Evolutionary conservation across 2,329 filamentous ascomycete species (phyloP), one percentile per base, ranked within the genome.

Genomic region (Phyllosticta citribraziliensis): DNA sequence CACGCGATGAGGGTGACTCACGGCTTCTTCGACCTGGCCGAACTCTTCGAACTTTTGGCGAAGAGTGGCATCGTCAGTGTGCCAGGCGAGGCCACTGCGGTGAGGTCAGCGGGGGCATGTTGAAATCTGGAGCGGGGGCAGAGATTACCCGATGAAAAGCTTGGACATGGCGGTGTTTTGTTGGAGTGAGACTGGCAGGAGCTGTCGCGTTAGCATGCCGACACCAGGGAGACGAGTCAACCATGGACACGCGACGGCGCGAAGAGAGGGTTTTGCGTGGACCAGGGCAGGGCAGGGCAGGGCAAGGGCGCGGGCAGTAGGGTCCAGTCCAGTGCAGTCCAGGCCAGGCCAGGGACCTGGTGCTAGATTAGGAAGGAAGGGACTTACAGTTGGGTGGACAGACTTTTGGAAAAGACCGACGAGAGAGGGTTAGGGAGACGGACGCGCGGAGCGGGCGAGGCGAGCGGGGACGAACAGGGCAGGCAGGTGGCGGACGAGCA

Each of bases 21-120:
- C 94, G 70, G 94, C 94, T 85, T 99, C 93, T 75, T 97, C 91
- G 67, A 99, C 88, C 52, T 81, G 80, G 64, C 93, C 93, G 72
- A 90, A 97, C 75, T 94, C 88, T 75, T 93, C 88, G 75, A 99
- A 99, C 77, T 96, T 96, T 73, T 88, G 80, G 72, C 89, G 88
- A 67, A 99, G 81, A 67, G 89, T 91, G 53, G 79, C 78, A 78
- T 97, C 93, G 76, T 95, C 91, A 66, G 94, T 99, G 80, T 97
- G 92, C 94, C 94, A 99, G 71, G 94, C 91, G 68, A 99, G 91
- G 83, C 94, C 94, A 73, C 93, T 96, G 71, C 55, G 51, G 12
- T n/a, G 24, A 19, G 11, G 66, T 63, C 56, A 47, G 55, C 60
- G 8, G 11, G 3, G 19, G 60, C n/a, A 25, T 51, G 30, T 14